Conservation (phyloP, 805 yeast species). For the Candida takata region DNA sequence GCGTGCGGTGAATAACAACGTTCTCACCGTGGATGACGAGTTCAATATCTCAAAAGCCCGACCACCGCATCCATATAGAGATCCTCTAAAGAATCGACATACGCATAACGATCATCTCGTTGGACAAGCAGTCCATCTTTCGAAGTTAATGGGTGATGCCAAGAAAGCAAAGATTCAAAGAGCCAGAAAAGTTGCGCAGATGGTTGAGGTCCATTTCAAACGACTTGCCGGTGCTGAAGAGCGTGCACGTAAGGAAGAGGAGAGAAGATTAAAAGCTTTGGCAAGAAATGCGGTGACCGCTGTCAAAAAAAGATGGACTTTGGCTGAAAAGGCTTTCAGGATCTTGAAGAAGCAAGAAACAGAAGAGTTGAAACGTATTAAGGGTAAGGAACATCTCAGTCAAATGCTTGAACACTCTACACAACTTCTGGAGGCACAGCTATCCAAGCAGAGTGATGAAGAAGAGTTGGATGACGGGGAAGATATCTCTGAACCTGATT, state of each 20-base stretch:
- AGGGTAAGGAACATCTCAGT: constrained; percentile 81
- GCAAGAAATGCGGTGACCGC: constrained; percentile 81
- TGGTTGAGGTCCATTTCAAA: constrained; percentile 83
- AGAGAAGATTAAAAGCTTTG: constrained; percentile 56
- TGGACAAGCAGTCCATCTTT: constrained; percentile 65
- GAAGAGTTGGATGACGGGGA: constrained; percentile 26
- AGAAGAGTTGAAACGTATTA: constrained; percentile 69
- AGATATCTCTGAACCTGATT: constrained; percentile 8
- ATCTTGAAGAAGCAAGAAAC: constrained; percentile 70
- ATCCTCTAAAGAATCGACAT: constrained; percentile 38
- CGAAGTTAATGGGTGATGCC: constrained; percentile 62
- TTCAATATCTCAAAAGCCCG: constrained; percentile 32
- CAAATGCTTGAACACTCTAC: constrained; percentile 90
- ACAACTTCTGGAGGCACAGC: constrained; percentile 79
- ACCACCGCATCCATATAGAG: constrained; percentile 37
- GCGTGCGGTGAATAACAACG: constrained; percentile 38
- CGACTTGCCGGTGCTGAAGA: constrained; percentile 86
- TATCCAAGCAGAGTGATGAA: constrained; percentile 35
- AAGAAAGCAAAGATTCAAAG: constrained; percentile 58
- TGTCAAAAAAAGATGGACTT: constrained; percentile 83
- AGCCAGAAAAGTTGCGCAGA: constrained; percentile 65
- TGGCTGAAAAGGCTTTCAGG: constrained; percentile 76
- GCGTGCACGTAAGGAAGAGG: constrained; percentile 66
- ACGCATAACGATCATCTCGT: constrained; percentile 70
- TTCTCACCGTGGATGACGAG: constrained; percentile 38